Evolutionary conservation across 176 grass and related monocot species (phyloP), one percentile per base, ranked within the genome.

Genomic region (Panicum miliaceum): DNA sequence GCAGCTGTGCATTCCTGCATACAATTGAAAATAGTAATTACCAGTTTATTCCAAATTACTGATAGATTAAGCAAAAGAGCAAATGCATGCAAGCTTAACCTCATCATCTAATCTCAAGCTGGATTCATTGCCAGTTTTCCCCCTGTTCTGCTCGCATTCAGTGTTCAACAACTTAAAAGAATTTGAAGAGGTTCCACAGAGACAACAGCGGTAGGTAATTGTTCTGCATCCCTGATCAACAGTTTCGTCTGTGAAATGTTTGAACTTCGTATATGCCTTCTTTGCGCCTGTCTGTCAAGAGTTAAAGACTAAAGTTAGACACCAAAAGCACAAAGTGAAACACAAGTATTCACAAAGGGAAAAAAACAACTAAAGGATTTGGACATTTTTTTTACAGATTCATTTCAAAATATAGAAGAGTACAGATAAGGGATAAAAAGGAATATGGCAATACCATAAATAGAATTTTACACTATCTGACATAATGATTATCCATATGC

Each of bases 1-100:
- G 91, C 91, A 90, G 97, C 77, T 37, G 84, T 76, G 82, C 91
- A 96, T 81, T 96, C 91, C 96, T 99, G 90, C 80, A 52, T 35
- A 53, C 34, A 66, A 60, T 80, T 81, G 40, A 18, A 79, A 16
- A 86, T 13, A 32, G 7, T 15, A 83, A 68, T 82, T 60, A 83
- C 2, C 78, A 54, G 72, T 79, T 32, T 78, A 63, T 57, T 73
- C 22, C 19, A 19, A 56, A 52, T 32, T 79, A 40, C 16, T 77
- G 36, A 66, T 45, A 2, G 45, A 65, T 71, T 86, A n/a, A 43
- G 57, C 35, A 86, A 32, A 78, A 72, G 12, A 90, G 78, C 14
- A 26, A 83, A 25, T 52, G 74, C n/a, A 32, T 61, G 23, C 4
- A 51, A 68, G 52, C 29, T 13, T 52, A 90, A 99, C 96, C 93